phyloP scores from a whole-genome alignment of 2,329 filamentous ascomycete species.

The Trichophyton rubrum region DNA sequence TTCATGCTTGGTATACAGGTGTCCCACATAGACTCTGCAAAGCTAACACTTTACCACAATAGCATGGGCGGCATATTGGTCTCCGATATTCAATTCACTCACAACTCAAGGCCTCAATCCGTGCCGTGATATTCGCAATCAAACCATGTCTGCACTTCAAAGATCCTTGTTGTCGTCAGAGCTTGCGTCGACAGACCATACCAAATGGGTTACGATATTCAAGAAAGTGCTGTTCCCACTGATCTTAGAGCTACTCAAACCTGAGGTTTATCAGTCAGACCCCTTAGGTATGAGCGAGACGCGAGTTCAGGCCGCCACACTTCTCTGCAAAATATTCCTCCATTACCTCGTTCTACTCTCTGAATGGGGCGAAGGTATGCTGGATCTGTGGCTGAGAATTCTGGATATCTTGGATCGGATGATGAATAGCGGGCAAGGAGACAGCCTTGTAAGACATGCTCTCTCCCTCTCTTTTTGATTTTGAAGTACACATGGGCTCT shows the following conservation, averaged over 20 bases:
- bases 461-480: not conserved
- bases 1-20: not conserved
- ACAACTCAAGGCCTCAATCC: slow-evolving; percentile 88
- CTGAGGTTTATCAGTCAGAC: slow-evolving; percentile 86
- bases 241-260: slow-evolving; percentile 75
- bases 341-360: slow-evolving; percentile 80
- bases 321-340: slow-evolving; percentile 90
- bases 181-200: slow-evolving; percentile 67
- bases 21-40: not conserved
- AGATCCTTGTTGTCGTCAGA: slow-evolving; percentile 73
- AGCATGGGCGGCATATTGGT: slow-evolving; percentile 98
- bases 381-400: slow-evolving; percentile 84
- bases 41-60: slow-evolving; percentile 15
- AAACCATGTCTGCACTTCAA: slow-evolving; percentile 77
- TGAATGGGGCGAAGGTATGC: slow-evolving; percentile 67
- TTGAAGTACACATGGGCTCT: not conserved
- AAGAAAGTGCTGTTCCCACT: slow-evolving; percentile 86
- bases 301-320: slow-evolving; percentile 74
- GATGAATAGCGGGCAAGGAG: slow-evolving; percentile 89
- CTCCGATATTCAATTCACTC: slow-evolving; percentile 80
- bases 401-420: slow-evolving; percentile 89
- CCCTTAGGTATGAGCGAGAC: slow-evolving; percentile 92
- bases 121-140: slow-evolving; percentile 79
- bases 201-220: slow-evolving; percentile 93
- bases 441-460: slow-evolving; percentile 57